phyloP scores from a whole-genome alignment of 345 rosid species.

The Laguncularia racemosa region DNA sequence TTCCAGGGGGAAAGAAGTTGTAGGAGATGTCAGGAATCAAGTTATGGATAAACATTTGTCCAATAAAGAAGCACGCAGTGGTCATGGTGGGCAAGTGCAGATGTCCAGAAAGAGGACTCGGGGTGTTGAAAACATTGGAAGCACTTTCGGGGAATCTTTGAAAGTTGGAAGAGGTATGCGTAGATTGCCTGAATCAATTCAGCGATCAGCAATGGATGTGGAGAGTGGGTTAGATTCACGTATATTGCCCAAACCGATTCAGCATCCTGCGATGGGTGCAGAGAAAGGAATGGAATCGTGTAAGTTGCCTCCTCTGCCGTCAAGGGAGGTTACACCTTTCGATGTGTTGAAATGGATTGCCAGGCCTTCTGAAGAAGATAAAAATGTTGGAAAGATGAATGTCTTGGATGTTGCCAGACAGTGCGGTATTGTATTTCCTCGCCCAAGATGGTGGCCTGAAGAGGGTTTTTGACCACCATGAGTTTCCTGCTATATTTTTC shows the following conservation, averaged over 20 bases:
- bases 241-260: constrained; percentile 16
- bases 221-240: constrained; percentile 5
- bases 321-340: constrained; percentile 10
- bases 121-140: background rate
- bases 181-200: constrained; percentile 16
- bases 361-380: no score
- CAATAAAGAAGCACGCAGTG: background rate
- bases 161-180: constrained; percentile 7
- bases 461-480: no score
- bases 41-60: background rate
- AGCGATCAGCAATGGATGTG: constrained; percentile 1
- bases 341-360: constrained; percentile 21
- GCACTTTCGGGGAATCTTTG: background rate
- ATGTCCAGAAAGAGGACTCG: background rate
- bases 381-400: no score
- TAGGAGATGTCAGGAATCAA: constrained; percentile 1
- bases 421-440: constrained; percentile 1
- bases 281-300: no score
- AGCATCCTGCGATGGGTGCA: constrained; percentile 2
- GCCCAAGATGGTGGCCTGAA: background rate
- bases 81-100: constrained; percentile 3
- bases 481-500: background rate
- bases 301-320: background rate
- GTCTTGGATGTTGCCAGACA: constrained; percentile 2
- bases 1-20: constrained; percentile 8